A percentile compares a stretch with the other conserved stretches of the same genome.
These are phyloP conservation scores for Hyaloscypha bicolor DNA, from an alignment of 495 filamentous ascomycete species.

Conservation along the genomic window DNA sequence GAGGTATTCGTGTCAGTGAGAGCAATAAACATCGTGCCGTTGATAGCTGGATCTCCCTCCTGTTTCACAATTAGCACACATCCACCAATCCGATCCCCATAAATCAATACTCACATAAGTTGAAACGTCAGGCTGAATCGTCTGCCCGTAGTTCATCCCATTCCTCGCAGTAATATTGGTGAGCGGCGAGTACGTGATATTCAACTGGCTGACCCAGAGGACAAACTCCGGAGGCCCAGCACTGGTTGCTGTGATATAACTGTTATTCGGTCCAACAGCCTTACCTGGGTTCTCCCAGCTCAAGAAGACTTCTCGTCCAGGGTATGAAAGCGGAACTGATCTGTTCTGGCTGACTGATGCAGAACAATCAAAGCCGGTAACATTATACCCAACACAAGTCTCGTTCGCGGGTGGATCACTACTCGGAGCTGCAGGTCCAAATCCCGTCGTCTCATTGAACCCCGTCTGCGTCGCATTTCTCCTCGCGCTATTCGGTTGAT, in stretches of 20 bases:
- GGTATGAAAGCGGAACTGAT: slow-evolving; percentile 68
- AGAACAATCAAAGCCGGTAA: slow-evolving; percentile 55
- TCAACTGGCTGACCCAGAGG: slow-evolving; percentile 80
- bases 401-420: slow-evolving; percentile 41
- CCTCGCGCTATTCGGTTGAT: slow-evolving; percentile 74
- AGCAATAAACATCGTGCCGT: slow-evolving; percentile 75
- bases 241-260: slow-evolving; percentile 66
- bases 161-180: slow-evolving; percentile 43
- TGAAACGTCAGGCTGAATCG: slow-evolving; percentile 66
- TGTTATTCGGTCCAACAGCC: slow-evolving; percentile 77
- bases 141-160: slow-evolving; percentile 56
- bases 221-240: slow-evolving; percentile 68
- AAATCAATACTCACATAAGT: slow-evolving; percentile 45
- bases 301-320: slow-evolving; percentile 72
- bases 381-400: slow-evolving; percentile 53
- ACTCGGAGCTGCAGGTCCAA: slow-evolving; percentile 41
- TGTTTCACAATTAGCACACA: not conserved
- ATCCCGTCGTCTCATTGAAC: slow-evolving; percentile 57
- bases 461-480: slow-evolving; percentile 53
- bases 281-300: slow-evolving; percentile 73
- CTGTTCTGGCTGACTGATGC: slow-evolving; percentile 70
- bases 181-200: slow-evolving; percentile 78
- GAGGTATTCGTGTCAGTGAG: slow-evolving; percentile 70
- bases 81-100: too few relatives aligned
- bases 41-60: slow-evolving; percentile 68